Conservation (phyloP, 2,329 filamentous ascomycete species). For the Fusarium citri region DNA sequence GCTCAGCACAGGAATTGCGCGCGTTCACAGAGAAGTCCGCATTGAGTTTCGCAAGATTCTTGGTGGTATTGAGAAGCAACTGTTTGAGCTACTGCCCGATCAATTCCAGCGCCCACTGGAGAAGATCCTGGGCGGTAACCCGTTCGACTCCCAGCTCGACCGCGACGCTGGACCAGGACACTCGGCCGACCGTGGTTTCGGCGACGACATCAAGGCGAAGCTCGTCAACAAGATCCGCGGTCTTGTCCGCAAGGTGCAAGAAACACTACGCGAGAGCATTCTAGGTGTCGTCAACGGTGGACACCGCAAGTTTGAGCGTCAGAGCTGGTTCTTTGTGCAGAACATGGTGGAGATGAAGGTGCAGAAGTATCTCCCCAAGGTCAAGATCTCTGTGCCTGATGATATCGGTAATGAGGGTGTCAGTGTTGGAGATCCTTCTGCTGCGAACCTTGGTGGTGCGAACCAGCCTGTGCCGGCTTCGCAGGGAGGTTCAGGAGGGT, state of each 20-base stretch:
- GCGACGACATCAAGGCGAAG: conserved; percentile 58
- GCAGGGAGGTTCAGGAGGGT: conserved; percentile 36
- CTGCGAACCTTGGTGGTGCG: conserved; percentile 49
- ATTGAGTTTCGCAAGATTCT: conserved; percentile 60
- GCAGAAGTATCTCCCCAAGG: conserved; percentile 59
- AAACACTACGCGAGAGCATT: conserved; percentile 58
- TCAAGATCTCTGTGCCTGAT: conserved; percentile 59
- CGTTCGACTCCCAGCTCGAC: conserved; percentile 59
- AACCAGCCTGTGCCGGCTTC: conserved; percentile 43
- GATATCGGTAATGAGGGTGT: conserved; percentile 61
- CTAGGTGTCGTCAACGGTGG: conserved; percentile 59
- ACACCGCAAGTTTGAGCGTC: conserved; percentile 59
- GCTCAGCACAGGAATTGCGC: conserved; percentile 57
- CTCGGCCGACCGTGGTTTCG: conserved; percentile 53
- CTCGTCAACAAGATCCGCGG: conserved; percentile 58
- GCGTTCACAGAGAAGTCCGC: conserved; percentile 58
- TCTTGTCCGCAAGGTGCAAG: conserved; percentile 59
- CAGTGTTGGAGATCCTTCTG: conserved; percentile 54
- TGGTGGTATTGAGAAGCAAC: conserved; percentile 58
- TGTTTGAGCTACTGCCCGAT: conserved; percentile 59
- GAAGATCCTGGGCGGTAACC: conserved; percentile 60
- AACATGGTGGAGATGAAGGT: conserved; percentile 59
- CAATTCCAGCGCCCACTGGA: conserved; percentile 57
- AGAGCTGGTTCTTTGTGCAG: conserved; percentile 61
- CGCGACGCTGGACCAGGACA: conserved; percentile 45